These are phyloP conservation scores for Paraphaeosphaeria sporulosa DNA, from an alignment of 2,329 filamentous ascomycete species.

Conservation along the genomic window DNA sequence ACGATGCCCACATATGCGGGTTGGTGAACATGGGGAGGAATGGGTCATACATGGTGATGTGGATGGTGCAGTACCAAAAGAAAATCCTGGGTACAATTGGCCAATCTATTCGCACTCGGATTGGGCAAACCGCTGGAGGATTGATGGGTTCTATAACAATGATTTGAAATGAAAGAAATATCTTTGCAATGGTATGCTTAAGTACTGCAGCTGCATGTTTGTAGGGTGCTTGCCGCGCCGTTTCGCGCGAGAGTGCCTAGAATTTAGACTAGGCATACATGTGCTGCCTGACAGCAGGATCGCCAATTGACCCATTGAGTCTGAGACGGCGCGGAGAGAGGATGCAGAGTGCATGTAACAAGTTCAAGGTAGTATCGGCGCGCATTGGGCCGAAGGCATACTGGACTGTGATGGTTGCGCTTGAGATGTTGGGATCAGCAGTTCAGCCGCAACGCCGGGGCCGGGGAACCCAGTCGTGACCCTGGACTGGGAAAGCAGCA, in stretches of 20 bases:
- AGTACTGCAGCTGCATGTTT: background rate
- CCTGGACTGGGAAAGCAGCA: no score
- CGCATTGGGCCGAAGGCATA: no score
- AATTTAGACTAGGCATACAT: constrained; percentile 2
- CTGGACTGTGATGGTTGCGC: no score
- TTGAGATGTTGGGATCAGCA: no score
- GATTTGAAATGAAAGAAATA: background rate
- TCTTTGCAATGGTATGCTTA: background rate
- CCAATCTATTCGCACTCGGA: no score
- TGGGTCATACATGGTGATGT: background rate
- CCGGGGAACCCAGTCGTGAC: no score
- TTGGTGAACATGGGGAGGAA: background rate
- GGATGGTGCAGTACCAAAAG: background rate
- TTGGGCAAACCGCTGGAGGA: background rate
- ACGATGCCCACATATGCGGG: background rate
- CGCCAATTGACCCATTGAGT: background rate
- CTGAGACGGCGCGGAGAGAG: no score
- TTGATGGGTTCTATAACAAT: background rate
- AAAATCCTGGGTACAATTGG: no score
- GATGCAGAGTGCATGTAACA: no score
- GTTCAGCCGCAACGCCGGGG: no score
- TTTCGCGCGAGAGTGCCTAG: background rate
- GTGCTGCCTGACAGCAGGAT: background rate
- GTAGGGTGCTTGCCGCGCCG: background rate
- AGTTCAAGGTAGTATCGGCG: no score